phyloP scores from a whole-genome alignment of 768 basidiomycete species.

The Leccinum obscurum region DNA sequence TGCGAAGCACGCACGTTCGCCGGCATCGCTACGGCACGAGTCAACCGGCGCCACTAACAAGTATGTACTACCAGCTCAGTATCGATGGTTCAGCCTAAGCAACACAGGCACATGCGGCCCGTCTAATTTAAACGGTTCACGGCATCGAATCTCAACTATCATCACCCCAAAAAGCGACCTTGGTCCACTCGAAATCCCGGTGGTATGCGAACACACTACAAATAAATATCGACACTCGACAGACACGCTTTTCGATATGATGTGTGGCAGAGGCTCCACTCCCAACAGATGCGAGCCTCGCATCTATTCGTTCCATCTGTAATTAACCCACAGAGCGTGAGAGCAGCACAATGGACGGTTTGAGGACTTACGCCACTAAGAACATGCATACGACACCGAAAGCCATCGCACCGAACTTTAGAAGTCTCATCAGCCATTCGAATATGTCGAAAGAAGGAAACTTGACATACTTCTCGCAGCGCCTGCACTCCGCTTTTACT shows the following conservation, averaged over 20 bases:
- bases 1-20: conserved; percentile 39
- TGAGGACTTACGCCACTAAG: conserved; percentile 75
- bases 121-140: conserved; percentile 31
- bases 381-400: conserved; percentile 93
- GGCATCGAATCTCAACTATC: conserved; percentile 21
- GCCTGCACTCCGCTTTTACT: conserved; percentile 88
- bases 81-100: conserved; percentile 3
- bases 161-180: conserved; percentile 2
- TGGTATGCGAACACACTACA: conserved; percentile 9
- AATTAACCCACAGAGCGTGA: conserved; percentile 21
- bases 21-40: conserved; percentile 29
- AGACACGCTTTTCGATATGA: background rate
- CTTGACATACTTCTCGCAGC: conserved; percentile 69
- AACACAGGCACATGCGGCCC: conserved; percentile 15
- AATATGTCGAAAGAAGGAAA: conserved; percentile 14
- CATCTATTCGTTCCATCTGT: conserved; percentile 78
- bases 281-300: conserved; percentile 11
- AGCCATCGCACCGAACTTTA: conserved; percentile 87
- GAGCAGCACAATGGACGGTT: conserved; percentile 15
- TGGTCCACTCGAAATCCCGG: background rate
- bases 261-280: conserved; percentile 4
- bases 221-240: background rate
- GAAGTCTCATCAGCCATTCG: conserved; percentile 23
- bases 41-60: conserved; percentile 6
- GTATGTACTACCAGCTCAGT: conserved; percentile 9